These are phyloP conservation scores for Paradendryphiella salina DNA, from an alignment of 2,329 filamentous ascomycete genomes.

Conservation along the genomic window DNA sequence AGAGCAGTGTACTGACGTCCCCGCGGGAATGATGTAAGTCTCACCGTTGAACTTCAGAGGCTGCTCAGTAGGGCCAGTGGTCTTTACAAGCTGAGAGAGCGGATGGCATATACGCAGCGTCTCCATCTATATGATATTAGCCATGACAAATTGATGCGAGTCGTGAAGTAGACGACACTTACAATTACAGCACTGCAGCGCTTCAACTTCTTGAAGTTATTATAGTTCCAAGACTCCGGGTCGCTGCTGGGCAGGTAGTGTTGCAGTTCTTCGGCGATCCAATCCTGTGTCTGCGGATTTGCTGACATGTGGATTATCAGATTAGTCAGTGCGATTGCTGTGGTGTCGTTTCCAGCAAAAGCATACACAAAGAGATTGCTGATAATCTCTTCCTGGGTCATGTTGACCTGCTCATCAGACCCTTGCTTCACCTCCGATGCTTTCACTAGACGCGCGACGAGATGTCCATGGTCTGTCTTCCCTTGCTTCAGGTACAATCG, in stretches of 20 bases:
- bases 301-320: constrained; percentile 47
- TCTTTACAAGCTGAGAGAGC: too few species aligned
- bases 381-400: too few species aligned
- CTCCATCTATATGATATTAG: constrained; percentile 10
- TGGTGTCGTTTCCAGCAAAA: constrained; percentile 58
- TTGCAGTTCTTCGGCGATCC: constrained; percentile 50
- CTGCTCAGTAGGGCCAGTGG: too few species aligned
- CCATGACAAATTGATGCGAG: too few species aligned
- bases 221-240: too few species aligned
- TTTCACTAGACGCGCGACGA: constrained; percentile 11
- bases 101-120: constrained; percentile 12
- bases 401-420: too few species aligned
- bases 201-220: too few species aligned
- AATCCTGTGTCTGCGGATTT: constrained; percentile 52
- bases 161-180: not conserved
- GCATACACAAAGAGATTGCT: too few species aligned
- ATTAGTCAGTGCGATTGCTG: constrained; percentile 49
- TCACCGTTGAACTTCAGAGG: too few species aligned
- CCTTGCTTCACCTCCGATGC: constrained; percentile 29
- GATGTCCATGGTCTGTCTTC: not conserved
- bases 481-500: not conserved
- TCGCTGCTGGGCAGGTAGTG: constrained; percentile 2
- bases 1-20: constrained; percentile 22
- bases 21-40: not conserved
- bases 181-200: not conserved